phyloP scores from a whole-genome alignment of 208 protist species.

The Leishmania guyanensis region DNA sequence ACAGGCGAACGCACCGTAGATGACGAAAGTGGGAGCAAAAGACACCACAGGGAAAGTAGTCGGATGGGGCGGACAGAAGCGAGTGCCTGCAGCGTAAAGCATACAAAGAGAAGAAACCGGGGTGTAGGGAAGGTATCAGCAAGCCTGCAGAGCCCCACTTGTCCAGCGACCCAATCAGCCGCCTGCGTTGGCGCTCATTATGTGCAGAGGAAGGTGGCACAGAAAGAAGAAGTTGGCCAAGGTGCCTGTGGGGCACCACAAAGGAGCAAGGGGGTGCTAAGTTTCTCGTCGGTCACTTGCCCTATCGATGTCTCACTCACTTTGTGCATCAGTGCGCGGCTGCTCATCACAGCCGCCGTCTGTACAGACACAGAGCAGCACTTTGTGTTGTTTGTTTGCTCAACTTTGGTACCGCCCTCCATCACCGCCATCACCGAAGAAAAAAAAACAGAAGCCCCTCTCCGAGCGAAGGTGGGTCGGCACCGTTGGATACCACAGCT shows the following conservation, averaged over 20 bases:
- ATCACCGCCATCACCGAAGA: not conserved
- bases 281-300: not conserved
- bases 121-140: not conserved
- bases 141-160: not conserved
- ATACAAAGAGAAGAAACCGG: not conserved
- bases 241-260: not conserved
- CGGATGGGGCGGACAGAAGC: not conserved
- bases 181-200: not conserved
- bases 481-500: not conserved
- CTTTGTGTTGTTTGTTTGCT: slow-evolving; percentile 13
- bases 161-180: not conserved
- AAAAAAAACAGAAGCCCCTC: not conserved
- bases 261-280: not conserved
- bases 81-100: not conserved
- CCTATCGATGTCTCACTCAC: not conserved
- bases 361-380: not conserved
- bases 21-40: not conserved
- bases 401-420: not conserved
- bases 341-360: not conserved
- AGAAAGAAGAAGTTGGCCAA: not conserved
- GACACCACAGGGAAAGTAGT: not conserved
- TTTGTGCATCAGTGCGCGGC: not conserved
- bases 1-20: not conserved
- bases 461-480: not conserved
- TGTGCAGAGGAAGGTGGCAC: not conserved